phyloP scores from a whole-genome alignment of 2,329 filamentous ascomycete species.

The Pseudocercospora eumusae region DNA sequence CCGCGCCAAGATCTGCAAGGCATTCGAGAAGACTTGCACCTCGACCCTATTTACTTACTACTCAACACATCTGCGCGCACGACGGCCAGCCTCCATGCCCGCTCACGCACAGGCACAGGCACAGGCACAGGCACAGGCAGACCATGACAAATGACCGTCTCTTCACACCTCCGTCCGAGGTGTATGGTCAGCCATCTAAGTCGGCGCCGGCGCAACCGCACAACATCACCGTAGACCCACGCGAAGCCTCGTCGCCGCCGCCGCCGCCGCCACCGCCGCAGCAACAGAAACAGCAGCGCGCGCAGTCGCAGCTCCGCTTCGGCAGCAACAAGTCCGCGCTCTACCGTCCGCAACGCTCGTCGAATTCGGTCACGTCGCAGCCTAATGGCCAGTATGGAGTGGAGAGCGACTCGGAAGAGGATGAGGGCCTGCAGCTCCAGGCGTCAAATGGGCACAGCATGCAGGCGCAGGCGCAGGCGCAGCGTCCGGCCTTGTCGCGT shows the following conservation, averaged over 20 bases:
- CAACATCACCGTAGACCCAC: conserved; percentile 21
- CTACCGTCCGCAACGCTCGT: conserved; percentile 21
- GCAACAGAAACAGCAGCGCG: background rate
- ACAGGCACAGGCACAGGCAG: no score
- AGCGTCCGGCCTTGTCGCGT: conserved; percentile 24
- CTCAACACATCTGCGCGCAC: no score
- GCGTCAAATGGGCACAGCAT: conserved; percentile 40
- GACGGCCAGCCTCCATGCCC: no score
- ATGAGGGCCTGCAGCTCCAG: conserved; percentile 53
- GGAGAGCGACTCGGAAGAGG: conserved; percentile 41
- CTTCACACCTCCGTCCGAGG: conserved; percentile 25
- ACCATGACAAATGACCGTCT: no score
- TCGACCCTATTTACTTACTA: no score
- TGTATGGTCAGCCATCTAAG: conserved; percentile 31
- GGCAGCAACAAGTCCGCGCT: conserved; percentile 20
- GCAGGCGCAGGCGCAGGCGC: conserved; percentile 8
- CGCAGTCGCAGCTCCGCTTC: conserved; percentile 10
- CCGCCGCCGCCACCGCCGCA: no score
- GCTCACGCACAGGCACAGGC: no score
- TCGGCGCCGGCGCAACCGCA: conserved; percentile 36
- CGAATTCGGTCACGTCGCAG: conserved; percentile 19
- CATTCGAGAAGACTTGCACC: background rate
- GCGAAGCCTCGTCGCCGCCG: background rate
- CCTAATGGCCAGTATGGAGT: conserved; percentile 28
- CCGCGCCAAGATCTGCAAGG: background rate